These are phyloP conservation scores for Myxozyma mucilagina DNA, from an alignment of 805 yeast species.

Conservation along the genomic window DNA sequence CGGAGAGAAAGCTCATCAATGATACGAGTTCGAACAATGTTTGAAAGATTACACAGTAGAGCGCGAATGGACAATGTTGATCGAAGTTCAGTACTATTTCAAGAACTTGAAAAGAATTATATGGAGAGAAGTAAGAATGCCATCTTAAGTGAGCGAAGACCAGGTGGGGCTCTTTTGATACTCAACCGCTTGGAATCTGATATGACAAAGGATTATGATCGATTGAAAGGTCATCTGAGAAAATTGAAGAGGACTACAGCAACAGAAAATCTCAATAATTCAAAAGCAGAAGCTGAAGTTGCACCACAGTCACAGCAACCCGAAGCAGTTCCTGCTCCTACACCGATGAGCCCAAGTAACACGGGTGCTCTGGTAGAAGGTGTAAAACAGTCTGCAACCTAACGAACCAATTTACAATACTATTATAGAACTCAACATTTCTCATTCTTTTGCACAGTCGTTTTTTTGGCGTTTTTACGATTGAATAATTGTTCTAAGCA, in stretches of 20 bases:
- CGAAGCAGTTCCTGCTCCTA: too few relatives aligned
- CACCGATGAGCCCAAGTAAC: too few relatives aligned
- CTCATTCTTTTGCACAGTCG: too few relatives aligned
- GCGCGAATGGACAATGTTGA: slow-evolving; percentile 5
- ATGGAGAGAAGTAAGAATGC: background rate
- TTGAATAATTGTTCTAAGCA: background rate
- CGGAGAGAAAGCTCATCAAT: background rate
- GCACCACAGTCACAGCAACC: too few relatives aligned
- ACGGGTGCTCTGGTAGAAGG: too few relatives aligned
- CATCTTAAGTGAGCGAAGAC: background rate
- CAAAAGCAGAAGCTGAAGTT: background rate
- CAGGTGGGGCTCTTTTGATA: background rate
- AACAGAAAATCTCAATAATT: too few relatives aligned
- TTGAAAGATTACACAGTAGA: slow-evolving; percentile 1
- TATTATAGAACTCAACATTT: too few relatives aligned
- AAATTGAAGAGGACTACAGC: background rate
- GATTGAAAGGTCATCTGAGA: background rate
- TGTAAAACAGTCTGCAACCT: too few relatives aligned
- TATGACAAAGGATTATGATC: background rate
- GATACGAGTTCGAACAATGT: background rate
- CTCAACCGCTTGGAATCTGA: background rate
- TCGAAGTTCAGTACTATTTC: background rate
- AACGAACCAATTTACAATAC: too few relatives aligned
- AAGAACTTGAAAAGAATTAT: slow-evolving; percentile 2
- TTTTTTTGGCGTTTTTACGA: background rate